Conservation (phyloP, 257 asterid genomes). For the Coffea eugenioides region DNA sequence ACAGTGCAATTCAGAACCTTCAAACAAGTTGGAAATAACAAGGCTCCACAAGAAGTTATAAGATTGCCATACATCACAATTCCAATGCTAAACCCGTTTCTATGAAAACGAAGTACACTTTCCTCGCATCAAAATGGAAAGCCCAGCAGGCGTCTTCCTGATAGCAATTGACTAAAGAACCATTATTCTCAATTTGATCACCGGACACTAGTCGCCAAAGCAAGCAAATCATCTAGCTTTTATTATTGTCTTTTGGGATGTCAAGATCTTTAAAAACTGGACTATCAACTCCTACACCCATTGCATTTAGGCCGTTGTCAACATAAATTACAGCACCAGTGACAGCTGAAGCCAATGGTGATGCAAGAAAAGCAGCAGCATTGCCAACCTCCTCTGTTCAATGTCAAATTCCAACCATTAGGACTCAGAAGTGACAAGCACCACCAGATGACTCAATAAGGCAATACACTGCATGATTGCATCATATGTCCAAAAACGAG, state of each 20-base stretch:
- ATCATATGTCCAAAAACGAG: background rate
- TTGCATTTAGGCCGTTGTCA: constrained; percentile 77
- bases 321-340: constrained; percentile 77
- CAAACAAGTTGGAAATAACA: background rate
- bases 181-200: background rate
- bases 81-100: constrained; percentile 1
- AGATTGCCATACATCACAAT: constrained; percentile 7
- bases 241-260: constrained; percentile 51
- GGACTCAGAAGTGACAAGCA: constrained; percentile 10
- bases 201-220: background rate
- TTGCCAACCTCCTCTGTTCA: constrained; percentile 81
- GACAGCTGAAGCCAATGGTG: constrained; percentile 79
- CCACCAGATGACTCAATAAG: background rate
- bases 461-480: background rate
- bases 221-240: constrained; percentile 28
- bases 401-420: constrained; percentile 7
- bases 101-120: constrained; percentile 3
- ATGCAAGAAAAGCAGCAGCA: constrained; percentile 75
- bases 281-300: constrained; percentile 91
- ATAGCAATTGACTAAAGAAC: constrained; percentile 8
- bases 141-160: constrained; percentile 3
- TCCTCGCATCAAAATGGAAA: constrained; percentile 20
- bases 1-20: background rate
- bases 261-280: constrained; percentile 60
- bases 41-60: background rate